These are phyloP conservation scores for Euphrasia confusa DNA, from an alignment of 257 asterid species.

Conservation along the genomic window DNA sequence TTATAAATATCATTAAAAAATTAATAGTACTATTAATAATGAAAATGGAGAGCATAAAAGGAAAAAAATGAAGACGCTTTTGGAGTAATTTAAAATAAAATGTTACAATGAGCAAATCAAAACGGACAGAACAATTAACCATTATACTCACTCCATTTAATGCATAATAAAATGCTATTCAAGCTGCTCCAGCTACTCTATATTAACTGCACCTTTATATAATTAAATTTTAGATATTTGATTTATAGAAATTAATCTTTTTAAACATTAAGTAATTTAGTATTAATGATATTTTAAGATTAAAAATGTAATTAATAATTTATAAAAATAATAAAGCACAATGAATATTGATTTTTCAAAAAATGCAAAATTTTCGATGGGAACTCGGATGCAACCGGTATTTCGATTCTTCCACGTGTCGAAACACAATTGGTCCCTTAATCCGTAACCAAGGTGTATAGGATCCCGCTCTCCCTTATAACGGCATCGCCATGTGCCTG, in stretches of 20 bases:
- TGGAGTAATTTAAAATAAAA: slow-evolving; percentile 11
- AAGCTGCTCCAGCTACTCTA: slow-evolving; percentile 23
- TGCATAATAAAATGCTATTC: slow-evolving; percentile 20
- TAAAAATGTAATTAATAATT: too few relatives aligned
- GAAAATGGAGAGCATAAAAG: slow-evolving; percentile 17
- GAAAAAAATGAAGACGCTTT: slow-evolving; percentile 23
- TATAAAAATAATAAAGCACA: too few relatives aligned
- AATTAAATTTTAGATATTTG: neutral
- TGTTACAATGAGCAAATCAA: slow-evolving; percentile 16
- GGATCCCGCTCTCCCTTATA: slow-evolving; percentile 47
- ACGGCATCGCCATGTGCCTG: slow-evolving; percentile 95
- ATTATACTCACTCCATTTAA: slow-evolving; percentile 22
- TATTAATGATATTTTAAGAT: too few relatives aligned
- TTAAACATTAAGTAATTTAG: neutral
- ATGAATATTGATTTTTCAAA: too few relatives aligned
- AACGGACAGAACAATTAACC: slow-evolving; percentile 16
- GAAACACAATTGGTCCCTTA: slow-evolving; percentile 20
- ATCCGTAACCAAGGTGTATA: slow-evolving; percentile 39
- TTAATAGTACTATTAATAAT: slow-evolving; percentile 6
- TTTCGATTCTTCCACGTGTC: slow-evolving; percentile 36
- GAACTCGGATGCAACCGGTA: slow-evolving; percentile 35
- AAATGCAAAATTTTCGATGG: too few relatives aligned
- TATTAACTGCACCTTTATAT: slow-evolving; percentile 15
- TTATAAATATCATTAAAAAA: slow-evolving; percentile 15
- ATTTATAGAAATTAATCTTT: neutral